A percentile compares a stretch with the other conserved stretches of the same genome.
Conservation (phyloP, 2,329 filamentous ascomycete genomes). For the Teratosphaeria viscida region DNA sequence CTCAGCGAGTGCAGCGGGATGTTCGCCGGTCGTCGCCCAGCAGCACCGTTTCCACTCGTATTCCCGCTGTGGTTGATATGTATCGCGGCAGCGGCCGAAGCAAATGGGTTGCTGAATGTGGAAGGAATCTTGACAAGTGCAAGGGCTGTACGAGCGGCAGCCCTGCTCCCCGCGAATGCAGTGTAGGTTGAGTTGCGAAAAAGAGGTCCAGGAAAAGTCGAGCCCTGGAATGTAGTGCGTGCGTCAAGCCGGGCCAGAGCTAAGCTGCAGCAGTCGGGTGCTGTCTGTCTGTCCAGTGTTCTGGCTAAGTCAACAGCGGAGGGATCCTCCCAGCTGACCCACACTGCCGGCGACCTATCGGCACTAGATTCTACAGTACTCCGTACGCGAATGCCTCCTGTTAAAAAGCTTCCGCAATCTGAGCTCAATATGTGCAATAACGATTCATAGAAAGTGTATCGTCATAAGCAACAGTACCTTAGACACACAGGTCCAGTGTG, state of each 20-base stretch:
- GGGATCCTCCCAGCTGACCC: neutral
- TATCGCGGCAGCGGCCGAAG: slow-evolving; percentile 34
- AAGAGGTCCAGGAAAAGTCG: neutral
- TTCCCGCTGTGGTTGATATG: slow-evolving; percentile 39
- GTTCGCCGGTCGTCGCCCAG: slow-evolving; percentile 50
- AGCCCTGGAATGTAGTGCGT: neutral
- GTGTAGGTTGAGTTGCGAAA: neutral
- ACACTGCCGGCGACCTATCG: neutral
- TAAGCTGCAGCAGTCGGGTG: neutral
- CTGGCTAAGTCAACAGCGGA: neutral
- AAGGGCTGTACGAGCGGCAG: slow-evolving; percentile 34
- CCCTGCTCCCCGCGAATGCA: neutral
- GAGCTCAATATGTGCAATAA: too few species aligned
- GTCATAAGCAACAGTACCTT: neutral
- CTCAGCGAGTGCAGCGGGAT: slow-evolving; percentile 74
- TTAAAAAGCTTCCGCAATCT: too few species aligned
- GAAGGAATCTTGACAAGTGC: slow-evolving; percentile 68
- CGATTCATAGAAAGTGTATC: neutral
- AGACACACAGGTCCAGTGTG: neutral
- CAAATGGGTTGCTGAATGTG: slow-evolving; percentile 7
- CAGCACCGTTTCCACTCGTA: neutral
- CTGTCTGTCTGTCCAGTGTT: neutral
- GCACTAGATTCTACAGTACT: neutral
- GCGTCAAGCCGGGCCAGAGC: neutral
- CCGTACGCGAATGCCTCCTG: too few species aligned